Evolutionary conservation across 768 basidiomycete species (phyloP).

Genomic region (Collybiopsis confluens): DNA sequence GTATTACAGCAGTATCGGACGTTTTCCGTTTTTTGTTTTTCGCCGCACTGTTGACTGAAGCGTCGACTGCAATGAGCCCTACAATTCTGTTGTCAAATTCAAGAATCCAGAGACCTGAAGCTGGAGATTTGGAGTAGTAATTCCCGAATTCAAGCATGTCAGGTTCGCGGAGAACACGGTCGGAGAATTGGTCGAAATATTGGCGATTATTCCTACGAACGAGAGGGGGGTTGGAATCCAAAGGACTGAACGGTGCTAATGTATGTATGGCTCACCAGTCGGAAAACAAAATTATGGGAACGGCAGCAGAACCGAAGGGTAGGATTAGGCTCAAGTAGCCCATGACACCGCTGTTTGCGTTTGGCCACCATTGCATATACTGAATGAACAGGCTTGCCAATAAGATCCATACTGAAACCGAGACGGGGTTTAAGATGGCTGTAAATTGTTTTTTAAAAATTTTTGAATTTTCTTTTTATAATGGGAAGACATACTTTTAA

Average conservation of each 20-base stretch:
- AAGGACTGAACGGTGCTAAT: too few relatives aligned
- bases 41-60: constrained; percentile 36
- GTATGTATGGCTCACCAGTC: constrained; percentile 71
- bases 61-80: constrained; percentile 70
- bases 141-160: constrained; percentile 50
- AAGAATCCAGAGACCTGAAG: constrained; percentile 69
- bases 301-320: constrained; percentile 57
- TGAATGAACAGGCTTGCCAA: constrained; percentile 57
- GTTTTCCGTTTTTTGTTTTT: constrained; percentile 26
- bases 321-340: constrained; percentile 61
- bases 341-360: constrained; percentile 33
- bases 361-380: constrained; percentile 67
- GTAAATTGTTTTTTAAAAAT: constrained; percentile 7
- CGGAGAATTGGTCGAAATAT: constrained; percentile 52
- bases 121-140: constrained; percentile 57
- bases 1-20: constrained; percentile 56
- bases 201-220: constrained; percentile 62
- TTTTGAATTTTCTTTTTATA: too few relatives aligned
- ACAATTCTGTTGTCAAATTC: constrained; percentile 55
- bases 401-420: constrained; percentile 56
- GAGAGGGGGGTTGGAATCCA: not conserved
- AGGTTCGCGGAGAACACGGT: constrained; percentile 45
- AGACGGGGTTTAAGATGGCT: constrained; percentile 56
- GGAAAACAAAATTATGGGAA: constrained; percentile 60
- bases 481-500: constrained; percentile 35